Evolutionary conservation across 805 yeast species (phyloP).

Genomic region (Barnettozyma botsteinii): DNA sequence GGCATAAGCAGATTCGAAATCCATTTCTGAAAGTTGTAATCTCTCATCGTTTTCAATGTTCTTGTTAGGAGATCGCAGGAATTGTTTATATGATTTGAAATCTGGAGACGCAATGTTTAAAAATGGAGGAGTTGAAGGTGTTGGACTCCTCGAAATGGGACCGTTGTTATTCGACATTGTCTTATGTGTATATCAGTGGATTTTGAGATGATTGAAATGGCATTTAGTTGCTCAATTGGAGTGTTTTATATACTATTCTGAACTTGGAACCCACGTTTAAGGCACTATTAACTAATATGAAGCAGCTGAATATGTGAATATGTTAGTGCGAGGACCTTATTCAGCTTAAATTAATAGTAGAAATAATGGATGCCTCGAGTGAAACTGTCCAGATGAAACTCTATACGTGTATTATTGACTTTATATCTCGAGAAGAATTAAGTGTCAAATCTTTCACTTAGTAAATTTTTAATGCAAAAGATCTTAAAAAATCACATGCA

Average conservation of each 20-base stretch:
- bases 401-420: too few relatives aligned
- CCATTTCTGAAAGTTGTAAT: constrained; percentile 19
- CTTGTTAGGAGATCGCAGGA: constrained; percentile 2
- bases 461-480: too few relatives aligned
- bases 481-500: constrained; percentile 9
- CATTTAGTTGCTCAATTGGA: neutral
- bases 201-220: too few relatives aligned
- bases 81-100: constrained; percentile 4
- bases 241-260: neutral
- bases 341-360: too few relatives aligned
- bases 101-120: constrained; percentile 13
- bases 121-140: constrained; percentile 14
- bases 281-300: too few relatives aligned
- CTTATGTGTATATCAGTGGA: neutral
- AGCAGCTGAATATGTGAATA: too few relatives aligned
- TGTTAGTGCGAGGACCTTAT: too few relatives aligned
- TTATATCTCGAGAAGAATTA: too few relatives aligned
- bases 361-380: too few relatives aligned
- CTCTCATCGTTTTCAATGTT: constrained; percentile 3
- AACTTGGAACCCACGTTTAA: neutral
- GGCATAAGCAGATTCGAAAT: constrained; percentile 26
- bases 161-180: constrained; percentile 4
- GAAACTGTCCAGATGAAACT: too few relatives aligned
- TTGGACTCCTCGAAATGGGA: constrained; percentile 2
- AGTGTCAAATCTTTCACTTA: too few relatives aligned